Evolutionary conservation across 2,329 filamentous ascomycete species (phyloP), one percentile per base, ranked within the genome.

Genomic region (Trichoderma sp.): DNA sequence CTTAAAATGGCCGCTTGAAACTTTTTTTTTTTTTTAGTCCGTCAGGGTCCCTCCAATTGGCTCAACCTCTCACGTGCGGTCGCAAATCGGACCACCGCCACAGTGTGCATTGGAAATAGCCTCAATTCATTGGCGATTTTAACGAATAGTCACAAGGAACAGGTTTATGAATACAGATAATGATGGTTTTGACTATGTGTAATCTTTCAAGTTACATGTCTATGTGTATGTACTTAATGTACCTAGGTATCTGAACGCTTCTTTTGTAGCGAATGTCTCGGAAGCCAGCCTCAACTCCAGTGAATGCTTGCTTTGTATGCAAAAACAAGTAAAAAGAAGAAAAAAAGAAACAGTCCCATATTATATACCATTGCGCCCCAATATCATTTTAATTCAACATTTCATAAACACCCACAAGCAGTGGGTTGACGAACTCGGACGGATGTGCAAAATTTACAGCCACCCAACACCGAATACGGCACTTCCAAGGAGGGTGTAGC

Each of bases 21-120:
- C 76, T 79, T 82, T 81, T 82, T 83, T 81, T 81, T 78, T 75
- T 72, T 66, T 66, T 45, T 77, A 60, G 56, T 63, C 59, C 11
- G 71, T 69, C 68, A 45, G 59, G 56, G 64, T 56, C 74, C 64
- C 31, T 65, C 65, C 67, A 74, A 74, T 77, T 77, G 74, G 74
- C 41, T 72, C 78, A 67, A 76, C 72, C 62, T 50, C 77, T 79
- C 78, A 79, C 78, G 78, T 78, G 77, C 75, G 11, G 31, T n/a
- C 67, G 68, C 72, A 75, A 38, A 73, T 73, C 59, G 60, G 27
- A 73, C 71, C 71, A 73, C 69, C 59, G n/a, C 71, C 60, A 73
- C 60, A 72, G 69, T 72, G 68, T 62, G 41, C 21, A 41, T 64
- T 56, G 38, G 27, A 62, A 33, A 63, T 63, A 27, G 29, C 12